A percentile compares a stretch with the other conserved stretches of the same genome.
These are phyloP conservation scores for Fusarium lyarnte DNA, from an alignment of 2,329 filamentous ascomycete species.

Conservation along the genomic window DNA sequence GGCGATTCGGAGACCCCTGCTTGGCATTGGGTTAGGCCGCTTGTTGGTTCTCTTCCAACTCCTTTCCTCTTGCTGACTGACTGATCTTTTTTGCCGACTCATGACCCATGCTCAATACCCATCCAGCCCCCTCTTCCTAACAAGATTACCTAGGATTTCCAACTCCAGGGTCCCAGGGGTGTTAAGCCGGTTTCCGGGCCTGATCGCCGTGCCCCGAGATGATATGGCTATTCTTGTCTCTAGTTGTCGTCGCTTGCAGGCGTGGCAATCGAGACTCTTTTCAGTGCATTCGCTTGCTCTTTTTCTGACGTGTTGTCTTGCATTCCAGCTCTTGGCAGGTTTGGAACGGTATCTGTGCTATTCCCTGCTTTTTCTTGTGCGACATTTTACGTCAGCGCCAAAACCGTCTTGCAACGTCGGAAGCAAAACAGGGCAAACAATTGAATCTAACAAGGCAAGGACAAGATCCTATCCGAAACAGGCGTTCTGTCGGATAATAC, in stretches of 20 bases:
- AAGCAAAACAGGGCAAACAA: slow-evolving; percentile 5
- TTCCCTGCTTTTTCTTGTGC: slow-evolving; percentile 4
- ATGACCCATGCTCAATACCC: slow-evolving; percentile 12
- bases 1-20: slow-evolving; percentile 29
- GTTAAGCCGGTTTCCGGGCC: slow-evolving; percentile 13
- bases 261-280: slow-evolving; percentile 11
- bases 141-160: slow-evolving; percentile 26
- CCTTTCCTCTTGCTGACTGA: slow-evolving; percentile 11
- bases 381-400: slow-evolving; percentile 9
- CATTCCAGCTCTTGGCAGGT: slow-evolving; percentile 19
- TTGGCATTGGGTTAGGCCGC: slow-evolving; percentile 17
- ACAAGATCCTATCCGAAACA: slow-evolving; percentile 1
- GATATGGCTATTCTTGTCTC: slow-evolving; percentile 6
- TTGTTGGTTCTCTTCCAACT: slow-evolving; percentile 5
- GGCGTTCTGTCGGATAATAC: background rate
- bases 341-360: background rate
- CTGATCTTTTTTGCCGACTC: slow-evolving; percentile 22
- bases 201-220: slow-evolving; percentile 31
- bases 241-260: slow-evolving; percentile 7
- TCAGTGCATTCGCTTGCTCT: background rate
- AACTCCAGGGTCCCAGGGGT: slow-evolving; percentile 22
- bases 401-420: background rate
- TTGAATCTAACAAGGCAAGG: background rate
- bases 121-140: slow-evolving; percentile 17
- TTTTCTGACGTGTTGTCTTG: slow-evolving; percentile 9